phyloP scores from a whole-genome alignment of 2,329 filamentous ascomycete species.

The Aspergillus ruber region DNA sequence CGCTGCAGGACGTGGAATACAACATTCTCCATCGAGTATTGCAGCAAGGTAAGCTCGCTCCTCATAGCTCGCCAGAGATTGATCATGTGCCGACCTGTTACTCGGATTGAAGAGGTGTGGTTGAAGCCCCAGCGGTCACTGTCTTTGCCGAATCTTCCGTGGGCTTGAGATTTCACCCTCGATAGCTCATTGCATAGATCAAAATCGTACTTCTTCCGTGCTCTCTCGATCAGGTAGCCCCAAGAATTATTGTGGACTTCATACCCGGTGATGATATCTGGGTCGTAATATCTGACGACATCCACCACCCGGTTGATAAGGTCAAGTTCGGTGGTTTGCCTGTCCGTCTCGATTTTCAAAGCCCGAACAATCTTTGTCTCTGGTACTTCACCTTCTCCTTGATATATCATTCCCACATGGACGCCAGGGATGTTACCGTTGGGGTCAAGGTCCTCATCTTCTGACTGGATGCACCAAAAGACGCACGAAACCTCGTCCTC shows the following conservation, averaged over 20 bases:
- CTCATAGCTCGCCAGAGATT: slow-evolving; percentile 97
- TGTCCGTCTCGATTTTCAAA: slow-evolving; percentile 58
- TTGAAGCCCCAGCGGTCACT: slow-evolving; percentile 90
- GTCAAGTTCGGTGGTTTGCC: slow-evolving; percentile 75
- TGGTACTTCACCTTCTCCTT: slow-evolving; percentile 58
- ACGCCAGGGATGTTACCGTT: slow-evolving; percentile 46
- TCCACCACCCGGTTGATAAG: slow-evolving; percentile 79
- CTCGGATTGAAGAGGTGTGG: slow-evolving; percentile 79
- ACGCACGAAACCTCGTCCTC: slow-evolving; percentile 82
- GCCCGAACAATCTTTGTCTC: slow-evolving; percentile 58
- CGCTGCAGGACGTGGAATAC: slow-evolving; percentile 83
- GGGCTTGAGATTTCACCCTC: slow-evolving; percentile 74
- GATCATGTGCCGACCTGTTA: slow-evolving; percentile 94
- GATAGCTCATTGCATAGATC: slow-evolving; percentile 89
- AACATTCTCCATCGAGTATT: slow-evolving; percentile 96
- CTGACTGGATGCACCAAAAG: slow-evolving; percentile 83
- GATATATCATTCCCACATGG: slow-evolving; percentile 64
- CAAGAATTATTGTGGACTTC: slow-evolving; percentile 91
- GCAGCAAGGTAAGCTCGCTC: slow-evolving; percentile 80
- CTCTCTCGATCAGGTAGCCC: slow-evolving; percentile 92
- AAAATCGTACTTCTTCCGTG: slow-evolving; percentile 77
- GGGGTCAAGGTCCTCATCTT: slow-evolving; percentile 53
- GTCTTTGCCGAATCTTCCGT: slow-evolving; percentile 79
- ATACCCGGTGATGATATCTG: slow-evolving; percentile 88
- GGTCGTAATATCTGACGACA: slow-evolving; percentile 75